Base-by-base conservation (phyloP, 148 eudicot species). In the Tetragonia tetragonoides region DNA sequence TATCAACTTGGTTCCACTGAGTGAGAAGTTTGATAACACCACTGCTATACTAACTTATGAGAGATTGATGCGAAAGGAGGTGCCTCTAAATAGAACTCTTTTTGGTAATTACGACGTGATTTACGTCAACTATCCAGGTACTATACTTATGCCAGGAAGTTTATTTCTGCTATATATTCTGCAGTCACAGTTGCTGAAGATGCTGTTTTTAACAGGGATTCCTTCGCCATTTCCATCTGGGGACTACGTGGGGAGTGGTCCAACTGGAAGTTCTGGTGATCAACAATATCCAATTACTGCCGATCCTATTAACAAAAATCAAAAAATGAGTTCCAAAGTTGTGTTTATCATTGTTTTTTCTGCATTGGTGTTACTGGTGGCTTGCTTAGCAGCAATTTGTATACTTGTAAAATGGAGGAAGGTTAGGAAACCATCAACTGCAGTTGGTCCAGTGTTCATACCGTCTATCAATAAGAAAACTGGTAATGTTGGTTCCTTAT, bases 11-110 rank as follows among this genome's bases (percentile, higher is more conserved):
- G 91, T 96, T 57, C 99, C 99, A 34, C 87, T 96, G 68, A 92
- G 93, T 68, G 94, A 96, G 59, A 91, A 86, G 81, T 96, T 96
- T 84, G 99, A 96, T 83, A 91, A 89, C 74, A 96, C 95, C 37
- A 91, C 99, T 70, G 99, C 98, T 51, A 81, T 84, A 66, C 81
- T 93, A 76, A 96, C 89, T 74, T 91, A 84, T 79, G 87, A 90
- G 77, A 88, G 98, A 88, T 87, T 93, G 63, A 80, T 77, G 85
- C 85, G 81, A 69, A 93, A 86, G 89, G 89, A 91, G 81, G 93
- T 96, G 81, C 92, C 89, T 78, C 85, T 96, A 41, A 96, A 96
- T 79, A 83, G 57, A 78, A 89, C 95, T 40, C 90, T 96, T 64
- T 96, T 91, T 85, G 99, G 99, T 67, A 86, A 59, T 80, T 93